Evolutionary conservation across 345 rosid genomes (phyloP), one percentile per base, ranked within the genome.

Genomic region (Rubroshorea leprosula): DNA sequence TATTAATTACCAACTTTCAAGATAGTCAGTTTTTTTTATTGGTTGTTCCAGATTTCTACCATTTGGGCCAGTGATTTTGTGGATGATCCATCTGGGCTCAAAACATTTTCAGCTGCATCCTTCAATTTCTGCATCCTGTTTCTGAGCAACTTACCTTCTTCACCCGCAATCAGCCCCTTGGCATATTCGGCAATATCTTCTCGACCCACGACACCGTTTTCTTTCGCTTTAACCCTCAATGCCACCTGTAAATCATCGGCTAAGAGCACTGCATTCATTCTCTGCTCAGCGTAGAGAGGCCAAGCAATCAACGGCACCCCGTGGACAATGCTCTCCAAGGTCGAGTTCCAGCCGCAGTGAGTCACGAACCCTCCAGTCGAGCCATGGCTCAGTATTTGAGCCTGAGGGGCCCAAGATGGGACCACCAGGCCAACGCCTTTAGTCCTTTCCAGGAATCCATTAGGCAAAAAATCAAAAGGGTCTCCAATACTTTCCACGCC

Each of bases 381-480:
- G 16, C 16, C 45, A 14, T 41, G 45, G 45, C 45, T 41, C 16
- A 41, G 45, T 8, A 41, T 41, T 11, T 41, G 45, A 8, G 9
- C 9, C 16, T 41, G 45, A 8, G 45, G 45, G 12, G 45, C 45
- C 45, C 45, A 41, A 14, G 16, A 41, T 41, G 45, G 45, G 5
- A 41, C 45, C 45, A 41, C 15, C 16, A 41, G 45, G 23, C 80
- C 77, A 8, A 57, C 15, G 10, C 23, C 65, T 35, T 66, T 67
- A 35, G 75, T 73, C 60, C 75, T 58, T 6, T 63, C 70, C 48
- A 69, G 14, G 38, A 76, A 76, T 56, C 81, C 78, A 2, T 49
- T n/a, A 1, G 81, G 81, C 21, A 76, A 25, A 53, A 51, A 76
- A 18, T 41, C 62, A 15, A 52, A 5, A 27, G 70, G 73, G 39